These are phyloP conservation scores for Hirschioporus abietinus DNA, from an alignment of 768 basidiomycete species.

Conservation along the genomic window DNA sequence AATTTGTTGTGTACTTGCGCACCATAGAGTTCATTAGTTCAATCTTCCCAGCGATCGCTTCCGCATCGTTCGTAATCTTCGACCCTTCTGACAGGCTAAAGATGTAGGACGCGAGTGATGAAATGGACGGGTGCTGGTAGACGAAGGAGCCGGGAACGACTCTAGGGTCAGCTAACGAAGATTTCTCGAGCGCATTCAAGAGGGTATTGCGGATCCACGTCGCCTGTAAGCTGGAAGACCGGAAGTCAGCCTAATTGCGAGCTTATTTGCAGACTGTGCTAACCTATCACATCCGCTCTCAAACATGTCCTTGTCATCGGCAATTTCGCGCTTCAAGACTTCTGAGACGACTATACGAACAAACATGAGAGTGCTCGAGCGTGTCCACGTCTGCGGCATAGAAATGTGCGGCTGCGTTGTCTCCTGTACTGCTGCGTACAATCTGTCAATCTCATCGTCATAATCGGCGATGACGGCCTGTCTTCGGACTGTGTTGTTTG, in stretches of 20 bases:
- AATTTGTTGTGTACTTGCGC: slow-evolving; percentile 14
- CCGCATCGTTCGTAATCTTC: too few species aligned
- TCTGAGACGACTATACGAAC: slow-evolving; percentile 25
- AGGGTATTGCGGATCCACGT: too few species aligned
- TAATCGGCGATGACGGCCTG: slow-evolving; percentile 28
- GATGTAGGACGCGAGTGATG: background rate
- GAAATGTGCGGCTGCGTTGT: background rate
- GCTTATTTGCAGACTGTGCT: slow-evolving; percentile 9
- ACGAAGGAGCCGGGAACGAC: too few species aligned
- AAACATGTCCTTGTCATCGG: slow-evolving; percentile 34
- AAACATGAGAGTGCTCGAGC: slow-evolving; percentile 13
- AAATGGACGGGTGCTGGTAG: too few species aligned
- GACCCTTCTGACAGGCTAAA: too few species aligned
- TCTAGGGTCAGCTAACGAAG: background rate
- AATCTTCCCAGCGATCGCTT: too few species aligned
- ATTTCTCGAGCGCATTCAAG: slow-evolving; percentile 2
- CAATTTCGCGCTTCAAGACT: slow-evolving; percentile 23
- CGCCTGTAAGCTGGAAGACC: slow-evolving; percentile 23
- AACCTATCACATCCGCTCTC: slow-evolving; percentile 29
- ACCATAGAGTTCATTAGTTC: too few species aligned
- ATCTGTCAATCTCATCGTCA: slow-evolving; percentile 16
- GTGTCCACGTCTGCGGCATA: slow-evolving; percentile 17
- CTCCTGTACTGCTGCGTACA: background rate
- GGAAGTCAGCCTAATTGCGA: too few species aligned
- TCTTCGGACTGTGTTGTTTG: slow-evolving; percentile 35